These are phyloP conservation scores for Podospora sp. DNA, from an alignment of 495 filamentous ascomycete species.

Conservation along the genomic window DNA sequence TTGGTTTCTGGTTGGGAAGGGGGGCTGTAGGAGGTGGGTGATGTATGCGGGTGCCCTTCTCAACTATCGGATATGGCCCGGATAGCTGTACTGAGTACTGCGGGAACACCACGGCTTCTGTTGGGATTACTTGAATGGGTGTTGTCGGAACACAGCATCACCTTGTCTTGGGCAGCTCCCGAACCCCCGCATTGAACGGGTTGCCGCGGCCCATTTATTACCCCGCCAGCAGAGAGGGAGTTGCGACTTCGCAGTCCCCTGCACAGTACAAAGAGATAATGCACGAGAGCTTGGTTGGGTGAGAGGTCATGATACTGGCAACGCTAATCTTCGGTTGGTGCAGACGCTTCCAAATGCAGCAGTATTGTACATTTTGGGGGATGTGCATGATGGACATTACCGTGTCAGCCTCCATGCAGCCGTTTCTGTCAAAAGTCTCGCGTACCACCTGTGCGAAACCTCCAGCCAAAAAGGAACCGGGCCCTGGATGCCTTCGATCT, in stretches of 20 bases:
- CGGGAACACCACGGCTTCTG: background rate
- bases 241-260: background rate
- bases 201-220: background rate
- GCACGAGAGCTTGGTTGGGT: background rate
- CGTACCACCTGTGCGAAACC: constrained; percentile 65
- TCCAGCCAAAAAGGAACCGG: constrained; percentile 60
- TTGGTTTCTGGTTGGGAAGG: too few species aligned
- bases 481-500: constrained; percentile 45
- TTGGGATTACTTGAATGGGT: background rate
- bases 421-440: constrained; percentile 63
- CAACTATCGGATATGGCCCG: background rate
- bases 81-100: background rate
- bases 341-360: background rate
- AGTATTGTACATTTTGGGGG: background rate
- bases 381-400: background rate
- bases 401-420: constrained; percentile 41
- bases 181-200: background rate
- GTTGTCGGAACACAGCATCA: background rate
- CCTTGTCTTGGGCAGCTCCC: background rate
- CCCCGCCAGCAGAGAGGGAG: background rate
- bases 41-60: background rate
- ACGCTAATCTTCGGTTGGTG: background rate
- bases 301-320: background rate
- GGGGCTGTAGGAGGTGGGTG: too few species aligned
- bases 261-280: background rate